Evolutionary conservation across 164 flowering plant genomes (phyloP).

Genomic region (Nymphaea colorata): DNA sequence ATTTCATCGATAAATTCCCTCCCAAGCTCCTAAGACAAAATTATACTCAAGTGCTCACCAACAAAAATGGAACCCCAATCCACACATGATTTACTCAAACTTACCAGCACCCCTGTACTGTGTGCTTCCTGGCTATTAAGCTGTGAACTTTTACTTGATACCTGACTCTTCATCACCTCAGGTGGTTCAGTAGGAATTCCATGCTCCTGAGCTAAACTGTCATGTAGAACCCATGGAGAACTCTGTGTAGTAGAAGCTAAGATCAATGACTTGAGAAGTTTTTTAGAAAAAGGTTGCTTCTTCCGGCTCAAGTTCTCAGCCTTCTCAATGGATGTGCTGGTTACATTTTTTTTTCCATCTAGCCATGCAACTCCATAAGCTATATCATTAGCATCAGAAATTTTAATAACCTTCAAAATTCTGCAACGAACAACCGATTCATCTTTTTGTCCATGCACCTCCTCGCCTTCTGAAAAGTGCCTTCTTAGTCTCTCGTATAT

Average conservation of each 20-base stretch:
- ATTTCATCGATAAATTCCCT: too few relatives aligned
- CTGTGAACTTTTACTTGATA: too few relatives aligned
- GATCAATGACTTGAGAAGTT: slow-evolving; percentile 5
- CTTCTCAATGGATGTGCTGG: slow-evolving; percentile 5
- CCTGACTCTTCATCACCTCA: background rate
- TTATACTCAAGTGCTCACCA: too few relatives aligned
- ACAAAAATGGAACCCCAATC: too few relatives aligned
- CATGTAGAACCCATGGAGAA: slow-evolving; percentile 8
- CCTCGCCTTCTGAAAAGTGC: slow-evolving; percentile 11
- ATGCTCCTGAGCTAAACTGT: slow-evolving; percentile 5
- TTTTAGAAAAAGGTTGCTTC: slow-evolving; percentile 9
- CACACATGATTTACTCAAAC: too few relatives aligned
- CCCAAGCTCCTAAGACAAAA: too few relatives aligned
- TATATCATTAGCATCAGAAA: background rate
- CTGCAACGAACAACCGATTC: slow-evolving; percentile 2
- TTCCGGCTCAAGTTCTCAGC: slow-evolving; percentile 3
- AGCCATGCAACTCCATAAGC: slow-evolving; percentile 10
- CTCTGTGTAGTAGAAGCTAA: slow-evolving; percentile 7
- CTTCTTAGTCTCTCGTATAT: slow-evolving; percentile 4
- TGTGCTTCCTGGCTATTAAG: too few relatives aligned
- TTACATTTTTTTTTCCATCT: slow-evolving; percentile 7
- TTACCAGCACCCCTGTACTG: too few relatives aligned
- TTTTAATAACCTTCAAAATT: slow-evolving; percentile 6
- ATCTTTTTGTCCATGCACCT: slow-evolving; percentile 6
- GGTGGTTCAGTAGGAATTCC: slow-evolving; percentile 9